Percentiles rank a stretch among this genome's conserved stretches.
phyloP scores from a whole-genome alignment of 345 rosid genomes.

The Citrus inodora region DNA sequence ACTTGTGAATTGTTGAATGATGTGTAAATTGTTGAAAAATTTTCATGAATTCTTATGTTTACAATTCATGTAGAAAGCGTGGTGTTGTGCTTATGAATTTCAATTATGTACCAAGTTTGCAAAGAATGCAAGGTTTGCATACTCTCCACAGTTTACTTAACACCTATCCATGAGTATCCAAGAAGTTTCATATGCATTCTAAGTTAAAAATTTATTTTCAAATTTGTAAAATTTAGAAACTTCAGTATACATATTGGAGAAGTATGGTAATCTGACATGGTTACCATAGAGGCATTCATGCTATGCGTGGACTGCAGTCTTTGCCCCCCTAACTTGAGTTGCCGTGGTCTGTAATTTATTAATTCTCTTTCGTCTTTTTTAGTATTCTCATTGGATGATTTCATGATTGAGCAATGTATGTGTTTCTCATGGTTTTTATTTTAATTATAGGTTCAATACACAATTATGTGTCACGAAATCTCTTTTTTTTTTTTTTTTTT shows the following conservation, averaged over 20 bases:
- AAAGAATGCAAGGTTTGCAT: background rate
- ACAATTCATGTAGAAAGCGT: background rate
- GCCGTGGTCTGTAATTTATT: background rate
- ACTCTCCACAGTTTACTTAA: background rate
- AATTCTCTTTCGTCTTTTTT: background rate
- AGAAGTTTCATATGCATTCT: background rate
- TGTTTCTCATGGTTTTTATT: background rate
- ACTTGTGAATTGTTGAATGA: background rate
- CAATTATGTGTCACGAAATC: background rate
- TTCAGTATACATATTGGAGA: background rate
- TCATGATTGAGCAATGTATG: background rate
- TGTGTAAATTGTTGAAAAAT: background rate
- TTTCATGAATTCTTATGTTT: background rate
- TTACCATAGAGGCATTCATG: background rate
- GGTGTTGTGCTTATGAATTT: background rate
- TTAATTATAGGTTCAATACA: background rate
- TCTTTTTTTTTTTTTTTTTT: too few relatives aligned
- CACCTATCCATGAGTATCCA: background rate
- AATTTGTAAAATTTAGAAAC: background rate
- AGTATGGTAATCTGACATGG: background rate
- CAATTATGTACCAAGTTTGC: too few relatives aligned
- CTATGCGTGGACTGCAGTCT: background rate
- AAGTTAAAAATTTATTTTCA: background rate
- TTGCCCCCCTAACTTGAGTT: background rate
- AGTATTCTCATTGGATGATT: background rate